Evolutionary conservation across 2,329 filamentous ascomycete species (phyloP), one percentile per base, ranked within the genome.

Genomic region (Botrytis deweyae): DNA sequence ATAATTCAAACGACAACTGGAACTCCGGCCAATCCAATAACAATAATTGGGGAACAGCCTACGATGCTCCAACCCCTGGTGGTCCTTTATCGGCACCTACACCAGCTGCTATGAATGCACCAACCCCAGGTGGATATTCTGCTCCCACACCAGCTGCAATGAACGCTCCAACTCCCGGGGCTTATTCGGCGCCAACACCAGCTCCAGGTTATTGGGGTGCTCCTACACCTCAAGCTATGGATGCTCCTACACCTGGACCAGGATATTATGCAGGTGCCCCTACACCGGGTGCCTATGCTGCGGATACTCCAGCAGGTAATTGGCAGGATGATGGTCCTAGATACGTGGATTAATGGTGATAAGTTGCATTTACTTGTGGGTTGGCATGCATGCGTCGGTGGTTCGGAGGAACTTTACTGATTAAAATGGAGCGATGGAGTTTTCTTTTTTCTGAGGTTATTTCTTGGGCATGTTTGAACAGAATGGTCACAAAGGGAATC

Each of bases 61-160:
- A 92, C 78, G 93, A 95, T 78, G 91, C 91, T 6, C 91, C 91
- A 4, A 92, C 90, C 0, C 90, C 90, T 0, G 89, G 88, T 29
- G 88, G 84, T 12, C 85, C 84, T 20, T 83, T 89, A n/a, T 85
- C 88, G 36, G 89, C 89, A 12, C 89, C 89, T 7, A 91, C 89
- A 9, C 89, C 89, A 0, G 89, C 87, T 65, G 88, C 87, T 0
- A 82, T 90, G 79, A 89, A 88, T 77, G 92, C 92, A 5, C 92
- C 92, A 0, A 94, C 92, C 0, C 92, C 91, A 0, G 91, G 90
- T 4, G 90, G 88, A 10, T 89, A 89, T 77, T 69, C 81, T 77
- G 77, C 75, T 61, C 83, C 85, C 25, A 88, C 86, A 2, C 85
- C 85, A 7, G 85, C 84, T 29, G 84, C 84, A 16, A 82, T 84